Conservation (phyloP, 2,329 filamentous ascomycete genomes). For the Huntiella savannae region DNA sequence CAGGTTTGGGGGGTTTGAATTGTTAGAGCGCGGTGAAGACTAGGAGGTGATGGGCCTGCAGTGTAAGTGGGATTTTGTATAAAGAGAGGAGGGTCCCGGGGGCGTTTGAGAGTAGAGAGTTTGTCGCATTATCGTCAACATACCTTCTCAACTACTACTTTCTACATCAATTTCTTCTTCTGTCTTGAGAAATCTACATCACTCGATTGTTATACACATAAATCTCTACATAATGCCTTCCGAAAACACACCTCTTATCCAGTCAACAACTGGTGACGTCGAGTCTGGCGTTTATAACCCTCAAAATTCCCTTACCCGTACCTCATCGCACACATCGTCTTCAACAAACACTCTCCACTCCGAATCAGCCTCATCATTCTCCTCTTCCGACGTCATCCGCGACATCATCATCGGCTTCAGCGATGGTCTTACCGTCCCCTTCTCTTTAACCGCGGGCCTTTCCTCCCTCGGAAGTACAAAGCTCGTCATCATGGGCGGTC, state of each 20-base stretch:
- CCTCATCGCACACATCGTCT: conserved; percentile 7
- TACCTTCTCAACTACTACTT: not conserved
- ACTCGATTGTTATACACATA: not conserved
- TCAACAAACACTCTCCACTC: conserved; percentile 12
- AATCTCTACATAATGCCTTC: not conserved
- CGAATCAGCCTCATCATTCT: conserved; percentile 16
- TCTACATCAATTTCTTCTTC: not conserved
- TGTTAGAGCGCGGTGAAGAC: too few species aligned
- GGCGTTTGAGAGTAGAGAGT: not conserved
- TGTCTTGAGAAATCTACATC: not conserved
- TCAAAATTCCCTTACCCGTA: not conserved
- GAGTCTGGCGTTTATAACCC: conserved; percentile 2
- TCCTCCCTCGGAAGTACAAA: conserved; percentile 44
- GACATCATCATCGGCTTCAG: conserved; percentile 60
- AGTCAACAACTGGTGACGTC: conserved; percentile 1
- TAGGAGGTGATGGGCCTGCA: not conserved
- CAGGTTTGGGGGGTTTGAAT: too few species aligned
- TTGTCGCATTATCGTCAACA: not conserved
- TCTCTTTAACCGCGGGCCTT: conserved; percentile 58
- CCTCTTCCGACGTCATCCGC: conserved; percentile 29
- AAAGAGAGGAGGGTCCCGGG: not conserved
- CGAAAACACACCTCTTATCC: conserved; percentile 6
- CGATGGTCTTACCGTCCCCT: conserved; percentile 63
- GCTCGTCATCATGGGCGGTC: conserved; percentile 50
- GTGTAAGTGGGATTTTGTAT: not conserved